Conservation (phyloP, 2,329 filamentous ascomycete genomes). For the Ophidiomyces ophidiicola region DNA sequence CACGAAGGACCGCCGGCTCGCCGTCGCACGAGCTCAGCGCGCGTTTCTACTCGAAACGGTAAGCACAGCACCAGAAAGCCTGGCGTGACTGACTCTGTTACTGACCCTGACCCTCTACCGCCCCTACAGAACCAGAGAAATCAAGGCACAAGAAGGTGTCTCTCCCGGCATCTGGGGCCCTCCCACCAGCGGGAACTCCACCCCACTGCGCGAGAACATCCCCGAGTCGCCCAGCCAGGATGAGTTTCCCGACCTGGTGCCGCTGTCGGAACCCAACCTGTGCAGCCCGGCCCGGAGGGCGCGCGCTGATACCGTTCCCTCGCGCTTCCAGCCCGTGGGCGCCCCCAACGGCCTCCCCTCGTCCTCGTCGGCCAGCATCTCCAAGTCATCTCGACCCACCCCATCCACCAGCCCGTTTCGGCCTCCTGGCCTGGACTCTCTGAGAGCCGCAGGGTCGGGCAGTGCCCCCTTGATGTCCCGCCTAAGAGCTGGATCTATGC, state of each 20-base stretch:
- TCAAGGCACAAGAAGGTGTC: slow-evolving; percentile 91
- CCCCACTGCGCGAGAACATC: slow-evolving; percentile 90
- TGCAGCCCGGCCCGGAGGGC: slow-evolving; percentile 61
- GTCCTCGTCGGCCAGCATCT: slow-evolving; percentile 44
- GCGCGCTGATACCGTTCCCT: slow-evolving; percentile 90
- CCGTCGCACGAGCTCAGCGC: slow-evolving; percentile 83
- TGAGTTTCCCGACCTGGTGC: slow-evolving; percentile 81
- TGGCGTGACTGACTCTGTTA: not conserved
- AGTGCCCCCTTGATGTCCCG: slow-evolving; percentile 58
- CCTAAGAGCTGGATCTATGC: slow-evolving; percentile 85
- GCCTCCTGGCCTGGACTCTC: slow-evolving; percentile 39
- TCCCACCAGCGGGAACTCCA: slow-evolving; percentile 91
- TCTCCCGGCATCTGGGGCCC: slow-evolving; percentile 74
- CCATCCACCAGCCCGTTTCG: slow-evolving; percentile 82
- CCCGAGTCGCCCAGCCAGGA: slow-evolving; percentile 87
- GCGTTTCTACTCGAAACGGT: slow-evolving; percentile 86
- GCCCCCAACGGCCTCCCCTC: slow-evolving; percentile 48
- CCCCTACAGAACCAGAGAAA: slow-evolving; percentile 66
- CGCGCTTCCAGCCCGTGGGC: slow-evolving; percentile 71
- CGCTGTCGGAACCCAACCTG: slow-evolving; percentile 53
- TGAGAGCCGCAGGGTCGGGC: slow-evolving; percentile 32
- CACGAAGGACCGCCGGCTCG: slow-evolving; percentile 80
- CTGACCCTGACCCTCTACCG: slow-evolving; percentile 4
- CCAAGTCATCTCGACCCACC: slow-evolving; percentile 72
- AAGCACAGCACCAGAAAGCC: slow-evolving; percentile 26